Evolutionary conservation across 495 filamentous ascomycete genomes (phyloP).

Genomic region (Xylaria flabelliformis): DNA sequence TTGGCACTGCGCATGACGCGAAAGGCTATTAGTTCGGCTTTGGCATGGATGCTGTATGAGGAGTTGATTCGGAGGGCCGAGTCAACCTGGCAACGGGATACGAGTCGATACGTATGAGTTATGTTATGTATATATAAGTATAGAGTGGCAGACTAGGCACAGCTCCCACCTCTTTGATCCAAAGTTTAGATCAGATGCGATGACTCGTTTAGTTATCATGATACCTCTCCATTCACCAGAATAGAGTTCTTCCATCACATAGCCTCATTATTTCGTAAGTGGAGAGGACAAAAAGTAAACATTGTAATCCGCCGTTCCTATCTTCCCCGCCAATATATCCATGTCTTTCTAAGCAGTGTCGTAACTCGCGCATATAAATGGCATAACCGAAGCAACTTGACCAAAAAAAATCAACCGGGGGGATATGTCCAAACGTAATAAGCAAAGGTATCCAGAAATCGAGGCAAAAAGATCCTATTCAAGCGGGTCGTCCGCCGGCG

Average conservation of each 20-base stretch:
- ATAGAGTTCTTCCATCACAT: conserved; percentile 14
- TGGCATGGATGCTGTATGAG: conserved; percentile 97
- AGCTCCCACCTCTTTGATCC: conserved; percentile 4
- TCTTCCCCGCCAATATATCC: conserved; percentile 4
- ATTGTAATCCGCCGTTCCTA: not conserved
- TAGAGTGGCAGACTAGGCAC: conserved; percentile 10
- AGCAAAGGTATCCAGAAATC: conserved; percentile 7
- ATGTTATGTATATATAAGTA: conserved; percentile 1
- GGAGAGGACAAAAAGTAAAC: conserved; percentile 21
- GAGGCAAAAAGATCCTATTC: not conserved
- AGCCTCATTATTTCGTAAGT: conserved; percentile 19
- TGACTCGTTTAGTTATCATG: not conserved
- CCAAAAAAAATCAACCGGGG: not conserved
- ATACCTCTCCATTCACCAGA: conserved; percentile 5
- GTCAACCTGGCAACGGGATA: conserved; percentile 57
- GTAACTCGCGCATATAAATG: conserved; percentile 4
- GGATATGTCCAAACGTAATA: not conserved
- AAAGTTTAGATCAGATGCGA: not conserved
- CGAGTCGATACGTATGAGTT: conserved; percentile 1
- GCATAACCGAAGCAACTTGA: not conserved
- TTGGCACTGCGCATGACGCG: conserved; percentile 85
- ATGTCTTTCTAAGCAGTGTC: not conserved
- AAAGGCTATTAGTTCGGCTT: conserved; percentile 88
- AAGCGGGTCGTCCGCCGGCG: conserved; percentile 51
- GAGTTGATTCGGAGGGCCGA: conserved; percentile 83